Percentiles rank a stretch among this genome's conserved stretches.
phyloP scores from a whole-genome alignment of 345 rosid genomes.

The Hirschfeldia incana region DNA sequence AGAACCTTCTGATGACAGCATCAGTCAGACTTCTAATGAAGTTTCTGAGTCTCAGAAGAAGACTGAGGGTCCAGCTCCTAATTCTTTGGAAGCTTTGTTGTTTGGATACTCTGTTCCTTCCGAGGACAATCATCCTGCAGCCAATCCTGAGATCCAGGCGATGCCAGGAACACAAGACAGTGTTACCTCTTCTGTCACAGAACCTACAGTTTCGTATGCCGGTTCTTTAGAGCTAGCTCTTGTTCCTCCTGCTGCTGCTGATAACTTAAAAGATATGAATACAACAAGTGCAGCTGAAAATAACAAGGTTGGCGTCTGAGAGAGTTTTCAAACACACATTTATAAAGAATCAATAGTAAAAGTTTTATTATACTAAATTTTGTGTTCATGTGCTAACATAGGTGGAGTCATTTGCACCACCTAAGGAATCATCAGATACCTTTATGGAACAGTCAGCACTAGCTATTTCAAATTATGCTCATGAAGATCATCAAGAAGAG shows the following conservation, averaged over 20 bases:
- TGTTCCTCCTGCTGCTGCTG: slow-evolving; percentile 11
- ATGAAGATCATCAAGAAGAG: slow-evolving; percentile 41
- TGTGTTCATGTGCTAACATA: slow-evolving; percentile 34
- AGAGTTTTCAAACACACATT: neutral
- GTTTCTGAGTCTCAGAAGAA: slow-evolving; percentile 35
- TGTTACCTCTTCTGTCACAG: slow-evolving; percentile 27
- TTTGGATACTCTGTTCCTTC: slow-evolving; percentile 52
- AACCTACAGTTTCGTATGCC: slow-evolving; percentile 35
- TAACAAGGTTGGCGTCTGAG: slow-evolving; percentile 46
- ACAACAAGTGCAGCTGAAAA: slow-evolving; percentile 22
- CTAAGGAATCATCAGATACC: slow-evolving; percentile 36
- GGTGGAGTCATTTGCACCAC: slow-evolving; percentile 25
- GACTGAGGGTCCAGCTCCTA: slow-evolving; percentile 41
- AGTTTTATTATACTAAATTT: neutral
- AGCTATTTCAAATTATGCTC: slow-evolving; percentile 33
- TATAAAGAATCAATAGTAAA: neutral
- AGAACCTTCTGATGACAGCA: slow-evolving; percentile 39
- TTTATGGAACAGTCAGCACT: slow-evolving; percentile 39
- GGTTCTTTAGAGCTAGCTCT: slow-evolving; percentile 28
- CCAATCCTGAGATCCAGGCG: slow-evolving; percentile 26
- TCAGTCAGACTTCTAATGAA: slow-evolving; percentile 36
- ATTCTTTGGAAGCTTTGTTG: slow-evolving; percentile 61
- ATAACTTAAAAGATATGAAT: slow-evolving; percentile 27
- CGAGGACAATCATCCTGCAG: slow-evolving; percentile 23
- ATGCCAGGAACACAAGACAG: slow-evolving; percentile 5